Base-by-base conservation (phyloP, 176 grass and related monocot genomes). In the Stipa capillata region DNA sequence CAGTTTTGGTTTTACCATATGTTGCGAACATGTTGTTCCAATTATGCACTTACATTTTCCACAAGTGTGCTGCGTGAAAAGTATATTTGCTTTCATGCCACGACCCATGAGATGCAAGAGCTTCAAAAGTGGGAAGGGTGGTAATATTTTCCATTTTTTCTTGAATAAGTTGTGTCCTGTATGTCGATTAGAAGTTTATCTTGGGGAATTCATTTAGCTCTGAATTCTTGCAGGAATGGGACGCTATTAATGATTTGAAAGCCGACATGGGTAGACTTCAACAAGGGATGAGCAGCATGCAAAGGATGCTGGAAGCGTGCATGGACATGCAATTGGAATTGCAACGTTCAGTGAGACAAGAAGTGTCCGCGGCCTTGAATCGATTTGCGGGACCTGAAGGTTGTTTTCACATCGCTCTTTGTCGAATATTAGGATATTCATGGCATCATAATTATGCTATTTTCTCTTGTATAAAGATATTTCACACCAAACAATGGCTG, bases 301-400 rank as follows among this genome's bases (percentile, higher is more conserved):
- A 99, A 71, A 90, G 88, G 76, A 89, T 91, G 86, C 40, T 99
- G 81, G 96, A 99, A 61, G 85, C 96, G 4, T 99, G 96, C 85
- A 89, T 99, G 90, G 92, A 99, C 81, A 95, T 99, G 96, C 96
- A 99, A 69, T 81, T 99, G 40, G 96, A 99, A 28, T 66, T 99
- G 62, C 96, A 99, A 54, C 96, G 96, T 63, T 90, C 96, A 3
- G 90, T 99, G 65, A 90, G 90, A 62, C 96, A 99, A 85, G 96
- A 99, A 88, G 96, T 99, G 11, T 95, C 96, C n/a, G 90, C 92
- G 18, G 96, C 96, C 72, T 72, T 99, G 79, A 95, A 93, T 84
- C 82, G 92, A 54, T 88, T 69, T 60, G 25, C 68, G 29, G 90
- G 92, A 52, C 51, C 83, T 78, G 83, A 88, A 94, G 89, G 94